Percentiles rank a stretch among this genome's conserved stretches.
These are phyloP conservation scores for Aspergillus sp. DNA, from an alignment of 2,329 filamentous ascomycete species.

Conservation along the genomic window DNA sequence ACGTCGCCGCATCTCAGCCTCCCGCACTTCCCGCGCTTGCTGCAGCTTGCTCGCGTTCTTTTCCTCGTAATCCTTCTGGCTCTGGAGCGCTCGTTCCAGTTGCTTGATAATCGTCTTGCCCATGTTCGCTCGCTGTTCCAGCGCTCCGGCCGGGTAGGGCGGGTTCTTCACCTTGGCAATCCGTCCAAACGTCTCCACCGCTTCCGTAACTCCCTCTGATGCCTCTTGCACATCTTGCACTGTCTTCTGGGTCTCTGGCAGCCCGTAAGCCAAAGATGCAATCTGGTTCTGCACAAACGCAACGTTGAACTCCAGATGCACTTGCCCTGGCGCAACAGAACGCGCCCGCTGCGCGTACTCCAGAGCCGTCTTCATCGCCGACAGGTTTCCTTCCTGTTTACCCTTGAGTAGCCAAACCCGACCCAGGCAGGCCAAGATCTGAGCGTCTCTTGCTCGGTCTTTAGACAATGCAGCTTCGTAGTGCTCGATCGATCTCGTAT, in stretches of 20 bases:
- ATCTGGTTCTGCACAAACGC: slow-evolving; percentile 96
- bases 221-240: slow-evolving; percentile 77
- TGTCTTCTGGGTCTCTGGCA: slow-evolving; percentile 72
- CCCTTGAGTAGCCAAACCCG: slow-evolving; percentile 82
- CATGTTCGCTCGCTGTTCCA: slow-evolving; percentile 97
- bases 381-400: slow-evolving; percentile 60
- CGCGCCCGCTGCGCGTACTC: slow-evolving; percentile 66
- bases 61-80: slow-evolving; percentile 86
- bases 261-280: slow-evolving; percentile 69
- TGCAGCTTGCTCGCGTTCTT: slow-evolving; percentile 85
- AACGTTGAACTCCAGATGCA: slow-evolving; percentile 95
- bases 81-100: slow-evolving; percentile 76
- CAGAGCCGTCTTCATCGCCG: slow-evolving; percentile 60
- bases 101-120: slow-evolving; percentile 91
- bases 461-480: slow-evolving; percentile 83
- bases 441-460: slow-evolving; percentile 71
- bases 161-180: slow-evolving; percentile 61
- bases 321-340: slow-evolving; percentile 71
- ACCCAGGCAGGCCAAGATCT: slow-evolving; percentile 78
- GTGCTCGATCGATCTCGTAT: slow-evolving; percentile 82
- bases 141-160: slow-evolving; percentile 83
- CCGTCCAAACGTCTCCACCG: slow-evolving; percentile 65
- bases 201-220: slow-evolving; percentile 73
- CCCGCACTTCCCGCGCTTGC: slow-evolving; percentile 72
- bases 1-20: slow-evolving; percentile 71